Base-by-base conservation (phyloP, 164 flowering plant species). In the Vitis rotundifolia region DNA sequence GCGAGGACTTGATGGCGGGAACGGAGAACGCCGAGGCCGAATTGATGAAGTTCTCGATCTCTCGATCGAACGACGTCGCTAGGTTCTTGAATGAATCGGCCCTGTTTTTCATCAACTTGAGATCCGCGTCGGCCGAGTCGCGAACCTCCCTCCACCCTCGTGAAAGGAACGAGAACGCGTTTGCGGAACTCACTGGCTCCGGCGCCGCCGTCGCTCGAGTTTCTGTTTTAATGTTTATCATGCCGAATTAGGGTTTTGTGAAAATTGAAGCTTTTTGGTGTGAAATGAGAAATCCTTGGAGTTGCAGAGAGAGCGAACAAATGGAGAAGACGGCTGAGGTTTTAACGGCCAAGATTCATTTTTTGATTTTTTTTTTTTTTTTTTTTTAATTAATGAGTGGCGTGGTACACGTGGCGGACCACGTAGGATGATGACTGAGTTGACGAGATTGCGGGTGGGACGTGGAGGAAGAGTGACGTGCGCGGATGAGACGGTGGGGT, bases 111-210 rank as follows among this genome's bases (percentile, higher is more conserved):
- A 88, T 88, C 66, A 88, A 69, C 68, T 82, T 88, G 55, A 89
- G 69, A 71, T 88, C 94, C 11, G 87, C 86, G 49, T 83, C 91
- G 2, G 91, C 89, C 22, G 89, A 87, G 79, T 89, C 86, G 9
- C 81, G 82, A 28, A 90, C 92, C 70, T 85, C 91, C 48, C 82
- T 74, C 97, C 89, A 89, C 0, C 93, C 88, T 47, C 73, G 82
- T n/a, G 86, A 82, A 5, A 91, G 78, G 79, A 91, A 81, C 9
- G 91, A 86, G 57, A 88, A 78, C 13, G 86, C 88, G 73, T 54
- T 78, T 22, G 69, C 28, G 5, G 73, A 49, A 22, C 26, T 22
- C 19, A 67, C 5, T 55, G 70, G 11, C 48, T 55, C 76, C 9
- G 78, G n/a, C 18, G 85, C 64, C 1, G 82, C 49, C 56, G 86